Evolutionary conservation across 805 yeast genomes (phyloP), one percentile per base, ranked within the genome.

Genomic region (Ogataea methylovora): DNA sequence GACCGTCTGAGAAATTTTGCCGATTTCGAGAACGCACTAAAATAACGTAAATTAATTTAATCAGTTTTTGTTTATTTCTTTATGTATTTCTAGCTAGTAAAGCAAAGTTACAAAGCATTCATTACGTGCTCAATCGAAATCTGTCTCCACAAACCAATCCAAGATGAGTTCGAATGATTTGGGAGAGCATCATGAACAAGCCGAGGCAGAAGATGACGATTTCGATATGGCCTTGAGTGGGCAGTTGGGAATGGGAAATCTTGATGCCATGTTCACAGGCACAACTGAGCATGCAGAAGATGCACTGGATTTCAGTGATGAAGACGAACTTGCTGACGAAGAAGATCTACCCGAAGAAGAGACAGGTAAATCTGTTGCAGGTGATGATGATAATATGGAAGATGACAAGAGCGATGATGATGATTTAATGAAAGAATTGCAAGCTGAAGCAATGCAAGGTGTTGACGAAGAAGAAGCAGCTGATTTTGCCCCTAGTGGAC

Each of bases 231-330:
- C 56, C 4, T 43, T 60, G 43, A 47, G 39, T 24, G 63, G 61
- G 19, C 58, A 56, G 38, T 38, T 59, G 24, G 62, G 58, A 3
- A 37, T 45, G 16, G 41, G 37, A 8, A 44, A 51, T 20, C 45
- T 57, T 19, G 61, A 56, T 13, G 48, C 44, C 18, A 43, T 58
- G 48, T 54, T 54, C 34, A 70, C 62, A 22, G 79, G 73, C 14
- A 61, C 72, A 56, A 62, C 84, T 3, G 69, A 71, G 35, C 97
- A 88, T 56, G 88, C 92, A 1, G 95, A 76, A 6, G 90, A 88
- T 55, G 98, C 98, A 8, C 65, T 87, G 22, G 97, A 90, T 56
- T 90, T 84, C 53, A 96, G 85, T 50, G 95, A 85, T 53, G 94
- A 84, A 49, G 97, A 88, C 45, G 97, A 88, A 56, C 63, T 88